Percentiles rank a stretch among this genome's conserved stretches.
These are phyloP conservation scores for Byssochlamys sp. DNA, from an alignment of 2,329 filamentous ascomycete species.

Conservation along the genomic window DNA sequence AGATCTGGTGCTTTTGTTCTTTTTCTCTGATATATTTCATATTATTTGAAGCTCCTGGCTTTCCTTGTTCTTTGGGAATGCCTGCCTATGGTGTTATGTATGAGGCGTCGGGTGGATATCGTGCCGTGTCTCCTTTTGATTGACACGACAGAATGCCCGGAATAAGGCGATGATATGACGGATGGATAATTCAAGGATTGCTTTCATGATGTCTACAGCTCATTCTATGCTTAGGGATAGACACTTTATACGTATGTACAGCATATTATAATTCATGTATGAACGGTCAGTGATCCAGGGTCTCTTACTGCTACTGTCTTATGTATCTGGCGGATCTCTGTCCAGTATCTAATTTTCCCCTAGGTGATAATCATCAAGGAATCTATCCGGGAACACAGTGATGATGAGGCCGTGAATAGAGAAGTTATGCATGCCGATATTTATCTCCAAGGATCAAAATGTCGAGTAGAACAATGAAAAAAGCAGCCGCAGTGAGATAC, in stretches of 20 bases:
- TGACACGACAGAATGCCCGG: neutral
- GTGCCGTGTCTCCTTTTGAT: neutral
- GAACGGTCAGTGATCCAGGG: neutral
- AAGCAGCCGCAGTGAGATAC: too few relatives aligned
- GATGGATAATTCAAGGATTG: neutral
- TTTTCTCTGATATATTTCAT: neutral
- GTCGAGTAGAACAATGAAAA: too few relatives aligned
- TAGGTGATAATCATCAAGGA: too few relatives aligned
- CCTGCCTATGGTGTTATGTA: neutral
- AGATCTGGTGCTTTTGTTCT: neutral
- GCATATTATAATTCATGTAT: neutral
- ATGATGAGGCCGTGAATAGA: too few relatives aligned
- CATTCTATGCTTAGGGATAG: neutral
- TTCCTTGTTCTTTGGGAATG: neutral
- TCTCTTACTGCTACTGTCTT: too few relatives aligned
- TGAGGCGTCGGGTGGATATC: conserved; percentile 39
- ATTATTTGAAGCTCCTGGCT: neutral
- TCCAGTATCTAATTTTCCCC: too few relatives aligned
- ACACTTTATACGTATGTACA: neutral
- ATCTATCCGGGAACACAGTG: too few relatives aligned
- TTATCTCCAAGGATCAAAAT: too few relatives aligned
- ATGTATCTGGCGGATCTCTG: too few relatives aligned
- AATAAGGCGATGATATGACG: neutral
- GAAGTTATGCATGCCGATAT: too few relatives aligned
- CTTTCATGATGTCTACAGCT: neutral